Conservation (phyloP, 2,329 filamentous ascomycete genomes). For the Trichophyton rubrum region DNA sequence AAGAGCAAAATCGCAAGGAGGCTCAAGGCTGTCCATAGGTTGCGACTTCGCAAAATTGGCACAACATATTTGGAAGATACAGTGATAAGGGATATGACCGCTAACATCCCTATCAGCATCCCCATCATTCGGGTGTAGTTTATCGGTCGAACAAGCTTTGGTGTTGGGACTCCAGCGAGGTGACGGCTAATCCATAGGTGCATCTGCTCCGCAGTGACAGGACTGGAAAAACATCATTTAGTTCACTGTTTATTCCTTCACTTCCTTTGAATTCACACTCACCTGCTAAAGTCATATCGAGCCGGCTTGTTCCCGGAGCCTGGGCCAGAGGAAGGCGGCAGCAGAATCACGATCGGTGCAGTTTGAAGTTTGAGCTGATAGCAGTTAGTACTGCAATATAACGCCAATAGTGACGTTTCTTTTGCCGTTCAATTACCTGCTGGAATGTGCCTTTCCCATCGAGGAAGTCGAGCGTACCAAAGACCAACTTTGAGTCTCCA, state of each 20-base stretch:
- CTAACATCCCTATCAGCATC: slow-evolving; percentile 56
- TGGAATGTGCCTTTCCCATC: slow-evolving; percentile 78
- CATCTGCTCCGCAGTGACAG: slow-evolving; percentile 62
- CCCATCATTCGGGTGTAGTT: slow-evolving; percentile 70
- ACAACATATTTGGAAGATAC: slow-evolving; percentile 67
- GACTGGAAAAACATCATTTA: slow-evolving; percentile 34
- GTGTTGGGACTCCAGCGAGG: slow-evolving; percentile 65
- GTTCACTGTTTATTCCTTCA: neutral
- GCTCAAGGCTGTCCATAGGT: slow-evolving; percentile 83
- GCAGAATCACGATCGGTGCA: slow-evolving; percentile 77
- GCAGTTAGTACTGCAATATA: neutral
- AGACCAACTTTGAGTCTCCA: slow-evolving; percentile 47
- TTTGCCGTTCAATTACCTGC: slow-evolving; percentile 45
- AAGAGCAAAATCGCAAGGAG: slow-evolving; percentile 84
- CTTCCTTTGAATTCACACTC: slow-evolving; percentile 21
- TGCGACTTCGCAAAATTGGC: slow-evolving; percentile 76
- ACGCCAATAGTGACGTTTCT: neutral
- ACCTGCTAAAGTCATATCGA: slow-evolving; percentile 83
- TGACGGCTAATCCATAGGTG: slow-evolving; percentile 69
- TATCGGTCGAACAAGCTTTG: slow-evolving; percentile 66
- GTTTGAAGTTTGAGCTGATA: slow-evolving; percentile 79
- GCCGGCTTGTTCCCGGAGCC: slow-evolving; percentile 60
- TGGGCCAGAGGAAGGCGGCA: slow-evolving; percentile 54
- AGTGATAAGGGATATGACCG: slow-evolving; percentile 52
- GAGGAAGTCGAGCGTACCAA: slow-evolving; percentile 74